Base-by-base conservation (phyloP, 75 land plant species). In the Selaginella tamariscina region DNA sequence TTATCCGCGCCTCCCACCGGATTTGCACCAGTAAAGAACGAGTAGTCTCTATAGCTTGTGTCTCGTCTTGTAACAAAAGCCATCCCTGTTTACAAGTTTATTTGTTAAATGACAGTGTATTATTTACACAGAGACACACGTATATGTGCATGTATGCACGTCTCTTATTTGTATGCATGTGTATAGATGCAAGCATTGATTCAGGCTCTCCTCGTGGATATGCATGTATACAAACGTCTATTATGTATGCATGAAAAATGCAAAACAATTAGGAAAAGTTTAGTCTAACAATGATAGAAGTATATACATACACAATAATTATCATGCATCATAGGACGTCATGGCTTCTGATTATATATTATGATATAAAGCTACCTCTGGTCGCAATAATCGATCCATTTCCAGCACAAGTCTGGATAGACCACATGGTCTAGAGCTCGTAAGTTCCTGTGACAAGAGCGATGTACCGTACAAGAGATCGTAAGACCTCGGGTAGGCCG, bases 341-440 rank as follows among this genome's bases (percentile, higher is more conserved):
- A 49, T 21, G n/a, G 62, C 62, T 8, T 59, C 20, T 2, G 1
- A 54, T 8, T 15, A 79, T 76, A 9, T 79, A 73, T 44, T 68
- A 73, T 55, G 39, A 73, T 1, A 73, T 75, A 57, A 71, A 59
- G 64, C 54, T 23, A 21, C 28, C 95, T 89, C 95, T 64, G 95
- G 95, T 29, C 95, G 87, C 63, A 89, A 74, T 23, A 89, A 72
- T 0, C 95, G 83, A 74, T 87, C 91, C 64, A 89, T 80, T 71
- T 89, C 95, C 20, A 78, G 44, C 31, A 89, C 80, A 29, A 89
- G 15, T 54, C 76, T 83, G 31, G 79, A 54, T 56, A 82, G 62
- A 9, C 82, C 56, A 69, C 95, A 89, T 32, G 75, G 49, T 15
- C 15, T 39, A 15, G 49, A 15, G 11, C 15, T 39, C 67, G 75